Conservation (phyloP, 139 green algal genomes). For the Zygnema cylindricum region DNA sequence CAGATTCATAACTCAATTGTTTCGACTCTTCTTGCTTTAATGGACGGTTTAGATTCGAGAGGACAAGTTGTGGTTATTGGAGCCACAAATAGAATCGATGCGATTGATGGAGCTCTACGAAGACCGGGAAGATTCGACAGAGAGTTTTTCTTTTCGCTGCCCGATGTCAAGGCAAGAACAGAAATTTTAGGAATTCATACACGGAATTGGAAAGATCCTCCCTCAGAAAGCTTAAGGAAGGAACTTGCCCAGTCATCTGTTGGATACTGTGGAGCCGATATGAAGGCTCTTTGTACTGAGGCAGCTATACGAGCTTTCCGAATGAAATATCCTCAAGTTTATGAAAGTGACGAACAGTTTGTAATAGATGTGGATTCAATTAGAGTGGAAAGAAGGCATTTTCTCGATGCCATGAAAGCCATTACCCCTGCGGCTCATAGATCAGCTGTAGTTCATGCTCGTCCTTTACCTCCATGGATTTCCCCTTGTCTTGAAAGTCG, state of each 20-base stretch:
- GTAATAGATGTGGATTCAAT: conserved; percentile 76
- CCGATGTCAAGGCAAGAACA: conserved; percentile 70
- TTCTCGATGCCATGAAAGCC: conserved; percentile 75
- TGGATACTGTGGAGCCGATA: conserved; percentile 93
- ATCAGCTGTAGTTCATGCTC: conserved; percentile 67
- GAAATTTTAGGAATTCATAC: conserved; percentile 94
- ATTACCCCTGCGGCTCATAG: conserved; percentile 84
- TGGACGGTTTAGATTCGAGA: conserved; percentile 90
- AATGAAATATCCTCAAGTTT: conserved; percentile 76
- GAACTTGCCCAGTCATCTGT: conserved; percentile 74
- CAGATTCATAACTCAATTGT: conserved; percentile 98
- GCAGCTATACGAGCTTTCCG: conserved; percentile 86
- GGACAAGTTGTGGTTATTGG: conserved; percentile 81
- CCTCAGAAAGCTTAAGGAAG: conserved; percentile 64
- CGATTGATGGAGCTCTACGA: conserved; percentile 78
- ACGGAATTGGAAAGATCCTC: conserved; percentile 75
- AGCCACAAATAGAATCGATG: conserved; percentile 81
- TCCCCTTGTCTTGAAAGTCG: conserved; percentile 19
- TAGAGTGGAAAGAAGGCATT: conserved; percentile 75
- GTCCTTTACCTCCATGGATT: conserved; percentile 68
- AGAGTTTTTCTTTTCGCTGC: conserved; percentile 81
- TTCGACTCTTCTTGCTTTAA: conserved; percentile 91
- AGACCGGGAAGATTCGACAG: conserved; percentile 79
- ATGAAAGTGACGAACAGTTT: conserved; percentile 56
- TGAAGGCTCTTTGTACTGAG: conserved; percentile 94